Conservation (phyloP, 2,329 filamentous ascomycete species). For the Aureobasidium sp. region DNA sequence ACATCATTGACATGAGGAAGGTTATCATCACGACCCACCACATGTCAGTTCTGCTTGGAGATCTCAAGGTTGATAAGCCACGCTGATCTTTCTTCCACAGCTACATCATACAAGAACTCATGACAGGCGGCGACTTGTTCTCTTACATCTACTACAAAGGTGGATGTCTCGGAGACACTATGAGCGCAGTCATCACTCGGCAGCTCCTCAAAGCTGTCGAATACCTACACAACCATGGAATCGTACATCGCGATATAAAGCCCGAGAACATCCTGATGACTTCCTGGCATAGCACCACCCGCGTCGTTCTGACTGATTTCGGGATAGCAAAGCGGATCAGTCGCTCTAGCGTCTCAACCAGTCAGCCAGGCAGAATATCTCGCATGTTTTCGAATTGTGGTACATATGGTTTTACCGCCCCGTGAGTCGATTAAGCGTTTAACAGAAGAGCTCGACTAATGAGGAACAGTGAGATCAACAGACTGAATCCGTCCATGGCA, state of each 20-base stretch:
- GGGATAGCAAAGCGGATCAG: constrained; percentile 43
- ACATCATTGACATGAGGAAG: constrained; percentile 50
- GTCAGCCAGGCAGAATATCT: constrained; percentile 9
- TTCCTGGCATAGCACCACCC: constrained; percentile 39
- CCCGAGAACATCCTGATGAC: constrained; percentile 55
- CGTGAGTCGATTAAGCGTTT: constrained; percentile 35
- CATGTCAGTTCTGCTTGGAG: constrained; percentile 35
- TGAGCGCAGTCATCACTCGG: constrained; percentile 45
- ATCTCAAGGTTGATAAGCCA: too few species aligned
- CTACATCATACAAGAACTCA: constrained; percentile 53
- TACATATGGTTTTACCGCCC: constrained; percentile 50
- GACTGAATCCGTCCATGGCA: constrained; percentile 22
- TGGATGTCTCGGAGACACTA: constrained; percentile 38
- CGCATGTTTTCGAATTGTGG: constrained; percentile 49
- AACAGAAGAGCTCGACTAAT: neutral
- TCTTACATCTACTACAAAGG: constrained; percentile 49
- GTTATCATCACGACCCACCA: constrained; percentile 45
- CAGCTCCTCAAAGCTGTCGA: constrained; percentile 51
- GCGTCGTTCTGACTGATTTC: constrained; percentile 54
- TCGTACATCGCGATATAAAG: constrained; percentile 56
- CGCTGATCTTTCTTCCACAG: constrained; percentile 25
- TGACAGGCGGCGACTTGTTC: constrained; percentile 52
- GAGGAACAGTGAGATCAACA: constrained; percentile 27
- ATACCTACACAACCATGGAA: constrained; percentile 46
- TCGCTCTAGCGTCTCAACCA: constrained; percentile 16